Evolutionary conservation across 208 protist genomes (phyloP).

Genomic region (Histomonas meleagridis): DNA sequence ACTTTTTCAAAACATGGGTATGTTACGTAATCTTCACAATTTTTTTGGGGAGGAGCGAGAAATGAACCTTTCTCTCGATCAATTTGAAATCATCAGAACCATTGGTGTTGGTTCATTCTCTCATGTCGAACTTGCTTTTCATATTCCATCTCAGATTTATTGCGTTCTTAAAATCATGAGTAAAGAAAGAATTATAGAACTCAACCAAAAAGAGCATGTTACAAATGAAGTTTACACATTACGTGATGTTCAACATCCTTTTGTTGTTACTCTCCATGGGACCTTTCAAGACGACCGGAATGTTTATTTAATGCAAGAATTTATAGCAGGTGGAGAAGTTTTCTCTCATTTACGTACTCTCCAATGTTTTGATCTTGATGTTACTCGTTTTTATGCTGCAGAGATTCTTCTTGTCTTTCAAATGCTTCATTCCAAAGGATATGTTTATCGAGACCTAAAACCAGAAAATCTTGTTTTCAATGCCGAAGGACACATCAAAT

Average conservation of each 20-base stretch:
- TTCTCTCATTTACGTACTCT: background rate
- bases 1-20: too few species aligned
- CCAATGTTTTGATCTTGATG: background rate
- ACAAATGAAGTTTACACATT: background rate
- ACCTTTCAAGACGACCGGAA: background rate
- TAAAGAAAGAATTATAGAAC: background rate
- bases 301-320: conserved; percentile 19
- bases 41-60: background rate
- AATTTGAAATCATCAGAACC: background rate
- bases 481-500: background rate
- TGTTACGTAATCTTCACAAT: too few species aligned
- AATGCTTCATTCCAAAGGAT: conserved; percentile 44
- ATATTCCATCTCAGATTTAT: background rate
- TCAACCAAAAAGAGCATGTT: background rate
- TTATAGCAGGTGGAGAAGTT: conserved; percentile 25
- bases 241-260: background rate
- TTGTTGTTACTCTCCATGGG: background rate
- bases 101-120: conserved; percentile 19
- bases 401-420: conserved; percentile 52
- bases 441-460: conserved; percentile 53
- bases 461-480: conserved; percentile 42
- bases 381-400: conserved; percentile 18
- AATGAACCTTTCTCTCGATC: background rate
- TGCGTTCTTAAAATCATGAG: background rate
- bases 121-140: conserved; percentile 5